Conservation (phyloP, 768 basidiomycete species). For the Rubroboletus satanas region DNA sequence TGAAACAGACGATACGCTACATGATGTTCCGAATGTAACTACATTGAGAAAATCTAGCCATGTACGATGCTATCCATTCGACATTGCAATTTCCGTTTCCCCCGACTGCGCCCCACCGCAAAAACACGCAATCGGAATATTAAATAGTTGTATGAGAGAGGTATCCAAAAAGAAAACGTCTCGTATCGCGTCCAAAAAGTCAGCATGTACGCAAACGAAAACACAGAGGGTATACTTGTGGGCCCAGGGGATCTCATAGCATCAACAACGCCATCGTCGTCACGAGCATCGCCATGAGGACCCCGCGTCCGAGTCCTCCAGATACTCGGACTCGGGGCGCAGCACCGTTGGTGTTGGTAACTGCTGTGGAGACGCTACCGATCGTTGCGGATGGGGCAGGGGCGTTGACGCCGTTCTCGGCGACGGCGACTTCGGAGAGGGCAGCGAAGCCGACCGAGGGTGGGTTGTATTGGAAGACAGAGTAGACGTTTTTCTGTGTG, state of each 20-base stretch:
- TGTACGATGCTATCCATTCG: background rate
- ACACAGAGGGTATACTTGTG: too few species aligned
- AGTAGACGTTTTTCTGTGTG: constrained; percentile 51
- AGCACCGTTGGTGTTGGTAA: constrained; percentile 30
- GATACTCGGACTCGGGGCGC: background rate
- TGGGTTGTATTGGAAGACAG: constrained; percentile 49
- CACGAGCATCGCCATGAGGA: background rate
- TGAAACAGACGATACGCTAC: background rate
- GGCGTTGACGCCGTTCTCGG: constrained; percentile 30
- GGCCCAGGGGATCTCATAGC: background rate
- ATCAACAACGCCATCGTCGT: background rate
- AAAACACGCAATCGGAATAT: background rate
- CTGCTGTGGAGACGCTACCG: constrained; percentile 46
- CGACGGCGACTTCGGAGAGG: constrained; percentile 32
- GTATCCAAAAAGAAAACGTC: background rate
- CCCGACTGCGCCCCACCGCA: background rate
- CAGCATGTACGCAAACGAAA: background rate
- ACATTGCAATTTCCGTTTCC: background rate
- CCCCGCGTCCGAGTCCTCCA: background rate
- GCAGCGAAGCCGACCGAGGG: constrained; percentile 49
- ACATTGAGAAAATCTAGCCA: background rate
- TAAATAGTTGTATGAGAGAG: background rate
- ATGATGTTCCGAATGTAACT: background rate
- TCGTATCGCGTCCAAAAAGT: background rate
- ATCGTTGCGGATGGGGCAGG: constrained; percentile 54